These are phyloP conservation scores for Brassica juncea DNA, from an alignment of 345 rosid genomes.

Conservation along the genomic window DNA sequence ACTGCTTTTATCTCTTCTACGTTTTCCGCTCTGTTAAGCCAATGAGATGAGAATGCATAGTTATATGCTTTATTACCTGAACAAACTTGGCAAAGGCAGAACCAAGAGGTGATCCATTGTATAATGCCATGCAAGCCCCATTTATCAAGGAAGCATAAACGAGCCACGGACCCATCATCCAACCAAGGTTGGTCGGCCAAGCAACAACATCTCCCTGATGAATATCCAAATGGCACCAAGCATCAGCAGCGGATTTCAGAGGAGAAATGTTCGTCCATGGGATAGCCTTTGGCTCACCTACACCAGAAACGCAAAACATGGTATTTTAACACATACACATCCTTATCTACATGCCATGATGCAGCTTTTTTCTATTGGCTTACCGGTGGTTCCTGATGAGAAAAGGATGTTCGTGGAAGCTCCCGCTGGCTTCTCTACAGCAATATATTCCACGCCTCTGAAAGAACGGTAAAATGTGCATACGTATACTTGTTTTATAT, in stretches of 20 bases:
- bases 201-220: slow-evolving; percentile 70
- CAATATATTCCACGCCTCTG: slow-evolving; percentile 71
- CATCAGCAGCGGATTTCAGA: slow-evolving; percentile 94
- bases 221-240: slow-evolving; percentile 98
- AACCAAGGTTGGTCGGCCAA: slow-evolving; percentile 99
- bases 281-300: slow-evolving; percentile 98
- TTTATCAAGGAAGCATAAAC: slow-evolving; percentile 89
- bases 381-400: slow-evolving; percentile 99
- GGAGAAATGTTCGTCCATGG: slow-evolving; percentile 85
- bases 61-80: slow-evolving; percentile 53
- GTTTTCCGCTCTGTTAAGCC: not conserved
- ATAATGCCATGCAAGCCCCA: slow-evolving; percentile 86
- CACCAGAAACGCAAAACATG: slow-evolving; percentile 36
- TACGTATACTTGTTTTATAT: no score
- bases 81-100: slow-evolving; percentile 90
- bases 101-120: slow-evolving; percentile 91
- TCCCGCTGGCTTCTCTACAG: slow-evolving; percentile 75
- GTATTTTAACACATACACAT: slow-evolving; percentile 22
- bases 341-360: slow-evolving; percentile 13
- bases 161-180: slow-evolving; percentile 99
- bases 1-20: not conserved
- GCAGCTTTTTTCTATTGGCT: slow-evolving; percentile 2
- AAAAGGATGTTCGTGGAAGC: slow-evolving; percentile 86
- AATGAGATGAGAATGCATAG: not conserved
- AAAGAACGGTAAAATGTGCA: slow-evolving; percentile 10